A percentile compares a stretch with the other conserved stretches of the same genome.
Conservation (phyloP, 768 basidiomycete genomes). For the Xerocomus spinulosus region DNA sequence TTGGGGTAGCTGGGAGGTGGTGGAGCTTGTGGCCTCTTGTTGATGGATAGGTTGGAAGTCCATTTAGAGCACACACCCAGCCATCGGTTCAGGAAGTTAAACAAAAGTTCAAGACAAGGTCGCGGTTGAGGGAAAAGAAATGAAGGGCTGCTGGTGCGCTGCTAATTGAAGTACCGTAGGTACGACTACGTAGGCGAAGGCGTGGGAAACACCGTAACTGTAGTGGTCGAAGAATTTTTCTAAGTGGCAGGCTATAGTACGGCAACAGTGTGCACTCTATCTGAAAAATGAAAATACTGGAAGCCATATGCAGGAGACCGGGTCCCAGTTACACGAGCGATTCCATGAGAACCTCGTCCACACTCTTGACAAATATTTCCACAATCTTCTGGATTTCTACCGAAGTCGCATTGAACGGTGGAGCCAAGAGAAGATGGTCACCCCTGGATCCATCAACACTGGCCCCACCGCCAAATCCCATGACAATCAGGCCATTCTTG, state of each 20-base stretch:
- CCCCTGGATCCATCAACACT: constrained; percentile 68
- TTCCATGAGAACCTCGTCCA: constrained; percentile 58
- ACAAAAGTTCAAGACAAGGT: constrained; percentile 23
- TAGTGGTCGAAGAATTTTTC: too few species aligned
- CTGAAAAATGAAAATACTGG: too few species aligned
- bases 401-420: constrained; percentile 73
- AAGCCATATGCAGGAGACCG: too few species aligned
- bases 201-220: constrained; percentile 26
- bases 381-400: constrained; percentile 69
- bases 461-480: constrained; percentile 71
- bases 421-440: constrained; percentile 68
- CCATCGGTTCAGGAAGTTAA: constrained; percentile 58
- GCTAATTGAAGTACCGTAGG: constrained; percentile 23
- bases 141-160: constrained; percentile 14
- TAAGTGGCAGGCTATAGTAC: too few species aligned
- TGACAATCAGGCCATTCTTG: constrained; percentile 61
- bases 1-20: constrained; percentile 41
- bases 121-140: constrained; percentile 24
- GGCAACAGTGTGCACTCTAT: too few species aligned
- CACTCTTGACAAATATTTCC: constrained; percentile 56
- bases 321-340: constrained; percentile 12
- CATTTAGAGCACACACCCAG: constrained; percentile 87
- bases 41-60: constrained; percentile 75
- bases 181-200: constrained; percentile 22
- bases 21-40: constrained; percentile 68